Evolutionary conservation across 768 basidiomycete genomes (phyloP).

Genomic region (Lentinula raphanica): DNA sequence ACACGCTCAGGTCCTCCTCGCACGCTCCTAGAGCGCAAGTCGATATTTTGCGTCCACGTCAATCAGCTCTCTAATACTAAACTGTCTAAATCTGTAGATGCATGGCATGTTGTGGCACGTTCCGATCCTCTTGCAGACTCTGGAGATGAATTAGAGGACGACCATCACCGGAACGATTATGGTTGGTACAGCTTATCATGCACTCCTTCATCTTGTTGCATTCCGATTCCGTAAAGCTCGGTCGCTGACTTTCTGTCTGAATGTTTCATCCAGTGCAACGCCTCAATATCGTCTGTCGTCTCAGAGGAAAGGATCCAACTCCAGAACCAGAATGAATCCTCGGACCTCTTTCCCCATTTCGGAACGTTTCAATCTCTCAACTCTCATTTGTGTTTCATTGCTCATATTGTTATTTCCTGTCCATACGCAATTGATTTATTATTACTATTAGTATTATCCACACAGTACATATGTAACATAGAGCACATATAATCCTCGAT

Average conservation of each 20-base stretch:
- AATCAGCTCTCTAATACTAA: background rate
- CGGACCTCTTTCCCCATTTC: background rate
- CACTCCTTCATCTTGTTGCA: background rate
- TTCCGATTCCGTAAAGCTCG: slow-evolving; percentile 1
- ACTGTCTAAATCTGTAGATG: background rate
- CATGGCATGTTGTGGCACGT: slow-evolving; percentile 30
- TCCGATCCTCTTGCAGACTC: slow-evolving; percentile 74
- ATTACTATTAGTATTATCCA: background rate
- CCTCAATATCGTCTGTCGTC: slow-evolving; percentile 51
- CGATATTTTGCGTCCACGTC: background rate
- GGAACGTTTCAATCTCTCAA: too few species aligned
- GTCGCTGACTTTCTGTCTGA: slow-evolving; percentile 6
- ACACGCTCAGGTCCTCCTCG: slow-evolving; percentile 24
- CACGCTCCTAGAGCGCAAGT: slow-evolving; percentile 66
- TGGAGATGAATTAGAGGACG: slow-evolving; percentile 65
- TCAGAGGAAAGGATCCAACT: slow-evolving; percentile 55
- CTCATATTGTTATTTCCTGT: background rate
- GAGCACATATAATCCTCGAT: background rate
- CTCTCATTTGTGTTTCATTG: background rate
- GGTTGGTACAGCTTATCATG: slow-evolving; percentile 36
- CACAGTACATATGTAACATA: background rate
- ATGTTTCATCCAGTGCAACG: slow-evolving; percentile 45
- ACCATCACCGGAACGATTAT: slow-evolving; percentile 61
- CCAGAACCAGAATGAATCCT: slow-evolving; percentile 36
- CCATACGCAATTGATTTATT: background rate